phyloP scores from a whole-genome alignment of 371 early-diverging fungal species.

The Lichtheimia corymbifera region DNA sequence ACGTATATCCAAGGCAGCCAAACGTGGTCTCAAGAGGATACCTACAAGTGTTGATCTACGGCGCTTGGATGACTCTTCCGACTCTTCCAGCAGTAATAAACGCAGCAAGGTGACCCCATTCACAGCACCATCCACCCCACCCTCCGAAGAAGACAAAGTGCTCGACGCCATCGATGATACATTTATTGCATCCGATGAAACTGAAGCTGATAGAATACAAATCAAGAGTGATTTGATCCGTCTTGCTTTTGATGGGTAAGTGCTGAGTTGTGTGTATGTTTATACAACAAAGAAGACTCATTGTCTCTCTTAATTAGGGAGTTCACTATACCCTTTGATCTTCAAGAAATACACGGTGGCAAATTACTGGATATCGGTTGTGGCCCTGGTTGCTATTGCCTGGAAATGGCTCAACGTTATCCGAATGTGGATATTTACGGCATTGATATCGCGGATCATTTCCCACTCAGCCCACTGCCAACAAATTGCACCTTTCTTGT shows the following conservation, averaged over 20 bases:
- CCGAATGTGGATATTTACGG: constrained; percentile 29
- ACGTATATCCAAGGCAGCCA: constrained; percentile 11
- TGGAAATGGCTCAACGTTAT: constrained; percentile 31
- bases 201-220: constrained; percentile 30
- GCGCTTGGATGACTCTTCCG: neutral
- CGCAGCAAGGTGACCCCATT: neutral
- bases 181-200: constrained; percentile 14
- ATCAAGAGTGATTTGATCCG: constrained; percentile 33
- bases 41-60: constrained; percentile 16
- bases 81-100: neutral
- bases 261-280: no score
- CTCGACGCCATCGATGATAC: neutral
- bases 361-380: constrained; percentile 44
- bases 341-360: constrained; percentile 15
- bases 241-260: constrained; percentile 36
- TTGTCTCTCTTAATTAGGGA: constrained; percentile 20
- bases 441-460: constrained; percentile 21
- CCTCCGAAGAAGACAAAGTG: neutral
- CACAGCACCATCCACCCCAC: constrained; percentile 1
- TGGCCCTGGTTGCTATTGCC: constrained; percentile 47
- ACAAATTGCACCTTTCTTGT: constrained; percentile 22
- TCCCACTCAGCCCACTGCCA: constrained; percentile 26
- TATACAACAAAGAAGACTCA: neutral
- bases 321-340: constrained; percentile 23
- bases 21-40: constrained; percentile 13